Evolutionary conservation across 1,139 yeast genomes (phyloP).

Genomic region (Yamadazyma aaseri): DNA sequence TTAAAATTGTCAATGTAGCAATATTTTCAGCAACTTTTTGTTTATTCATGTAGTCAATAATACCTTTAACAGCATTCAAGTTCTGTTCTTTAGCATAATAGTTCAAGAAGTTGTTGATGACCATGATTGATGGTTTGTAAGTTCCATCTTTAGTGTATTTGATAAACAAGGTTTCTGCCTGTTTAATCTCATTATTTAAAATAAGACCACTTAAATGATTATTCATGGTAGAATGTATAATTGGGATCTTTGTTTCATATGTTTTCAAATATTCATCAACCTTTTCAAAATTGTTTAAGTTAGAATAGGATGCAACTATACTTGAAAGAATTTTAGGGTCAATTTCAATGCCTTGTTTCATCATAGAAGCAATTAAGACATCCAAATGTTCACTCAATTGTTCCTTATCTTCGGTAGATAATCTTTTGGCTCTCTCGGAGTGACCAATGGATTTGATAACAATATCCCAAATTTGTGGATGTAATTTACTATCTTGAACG

Average conservation of each 20-base stretch:
- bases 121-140: slow-evolving; percentile 32
- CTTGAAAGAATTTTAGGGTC: slow-evolving; percentile 31
- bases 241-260: slow-evolving; percentile 22
- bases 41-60: slow-evolving; percentile 36
- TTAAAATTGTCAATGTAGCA: slow-evolving; percentile 63
- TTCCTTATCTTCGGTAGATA: slow-evolving; percentile 18
- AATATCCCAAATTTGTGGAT: slow-evolving; percentile 37
- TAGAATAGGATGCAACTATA: slow-evolving; percentile 36
- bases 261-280: slow-evolving; percentile 28
- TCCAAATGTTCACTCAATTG: slow-evolving; percentile 24
- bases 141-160: slow-evolving; percentile 25
- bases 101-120: slow-evolving; percentile 38
- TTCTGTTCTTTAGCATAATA: slow-evolving; percentile 31
- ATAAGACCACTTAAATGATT: slow-evolving; percentile 37
- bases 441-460: slow-evolving; percentile 38
- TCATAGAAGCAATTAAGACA: slow-evolving; percentile 30
- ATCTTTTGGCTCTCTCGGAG: slow-evolving; percentile 21
- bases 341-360: slow-evolving; percentile 22
- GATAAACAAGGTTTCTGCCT: slow-evolving; percentile 36
- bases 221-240: slow-evolving; percentile 32
- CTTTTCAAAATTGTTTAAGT: slow-evolving; percentile 32
- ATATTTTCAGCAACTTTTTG: slow-evolving; percentile 56
- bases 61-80: slow-evolving; percentile 39
- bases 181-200: slow-evolving; percentile 26
- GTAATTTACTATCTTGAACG: slow-evolving; percentile 24